Conservation (phyloP, 192 early-diverging fungal species). For the Mortierella antarctica region DNA sequence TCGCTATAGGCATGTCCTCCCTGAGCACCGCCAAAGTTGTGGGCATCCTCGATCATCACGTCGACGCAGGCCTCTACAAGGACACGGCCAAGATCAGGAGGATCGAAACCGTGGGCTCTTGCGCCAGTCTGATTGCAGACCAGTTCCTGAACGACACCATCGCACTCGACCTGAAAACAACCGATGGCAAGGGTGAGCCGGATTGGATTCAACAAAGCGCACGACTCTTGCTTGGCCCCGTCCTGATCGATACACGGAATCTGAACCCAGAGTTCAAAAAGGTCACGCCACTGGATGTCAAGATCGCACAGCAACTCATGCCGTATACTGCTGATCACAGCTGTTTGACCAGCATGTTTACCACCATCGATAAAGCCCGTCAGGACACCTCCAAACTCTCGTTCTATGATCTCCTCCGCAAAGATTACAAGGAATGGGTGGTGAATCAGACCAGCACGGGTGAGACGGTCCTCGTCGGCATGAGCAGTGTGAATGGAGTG, state of each 20-base stretch:
- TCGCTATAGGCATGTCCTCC: slow-evolving; percentile 49
- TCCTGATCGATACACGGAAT: slow-evolving; percentile 76
- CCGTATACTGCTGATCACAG: slow-evolving; percentile 41
- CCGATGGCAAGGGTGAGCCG: neutral
- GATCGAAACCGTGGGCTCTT: slow-evolving; percentile 72
- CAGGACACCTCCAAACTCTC: slow-evolving; percentile 58
- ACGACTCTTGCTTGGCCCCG: slow-evolving; percentile 65
- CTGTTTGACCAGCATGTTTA: slow-evolving; percentile 35
- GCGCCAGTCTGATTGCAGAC: slow-evolving; percentile 62
- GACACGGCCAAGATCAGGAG: slow-evolving; percentile 53
- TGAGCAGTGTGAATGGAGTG: slow-evolving; percentile 66
- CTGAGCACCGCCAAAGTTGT: slow-evolving; percentile 48
- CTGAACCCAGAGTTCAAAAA: slow-evolving; percentile 57
- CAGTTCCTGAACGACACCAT: slow-evolving; percentile 43
- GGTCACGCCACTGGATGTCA: slow-evolving; percentile 57
- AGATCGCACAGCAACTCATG: slow-evolving; percentile 55
- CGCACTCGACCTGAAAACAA: slow-evolving; percentile 6
- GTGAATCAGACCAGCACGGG: slow-evolving; percentile 54
- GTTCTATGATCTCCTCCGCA: slow-evolving; percentile 65
- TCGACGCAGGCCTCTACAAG: slow-evolving; percentile 65
- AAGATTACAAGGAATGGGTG: slow-evolving; percentile 82
- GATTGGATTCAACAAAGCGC: slow-evolving; percentile 49
- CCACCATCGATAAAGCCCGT: slow-evolving; percentile 66
- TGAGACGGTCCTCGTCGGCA: slow-evolving; percentile 63
- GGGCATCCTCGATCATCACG: slow-evolving; percentile 79